A percentile compares a stretch with the other conserved stretches of the same genome.
phyloP scores from a whole-genome alignment of 140 eudicot genomes.

The Ambrosia hybrid region DNA sequence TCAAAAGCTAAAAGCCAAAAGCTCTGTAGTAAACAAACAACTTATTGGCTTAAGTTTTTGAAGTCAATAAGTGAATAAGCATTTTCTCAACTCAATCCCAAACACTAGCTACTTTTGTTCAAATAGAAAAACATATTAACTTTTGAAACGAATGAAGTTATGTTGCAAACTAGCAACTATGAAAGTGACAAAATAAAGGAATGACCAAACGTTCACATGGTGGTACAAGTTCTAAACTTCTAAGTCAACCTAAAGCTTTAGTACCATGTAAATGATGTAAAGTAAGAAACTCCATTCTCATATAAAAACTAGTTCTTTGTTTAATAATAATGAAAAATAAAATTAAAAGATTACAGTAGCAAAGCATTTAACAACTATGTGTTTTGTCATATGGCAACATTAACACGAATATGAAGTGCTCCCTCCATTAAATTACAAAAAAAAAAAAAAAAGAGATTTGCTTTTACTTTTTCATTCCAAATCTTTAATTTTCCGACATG shows the following conservation, averaged over 20 bases:
- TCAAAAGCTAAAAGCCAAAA: no score
- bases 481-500: slow-evolving; percentile 22
- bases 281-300: no score
- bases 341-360: background rate
- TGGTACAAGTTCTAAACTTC: background rate
- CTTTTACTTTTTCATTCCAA: slow-evolving; percentile 14
- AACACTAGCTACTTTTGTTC: no score
- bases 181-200: background rate
- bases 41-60: no score
- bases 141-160: no score
- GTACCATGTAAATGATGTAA: background rate
- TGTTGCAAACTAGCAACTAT: no score
- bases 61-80: no score
- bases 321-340: slow-evolving; percentile 4
- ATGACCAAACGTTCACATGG: background rate
- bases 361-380: background rate
- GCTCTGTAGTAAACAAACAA: no score
- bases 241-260: background rate
- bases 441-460: slow-evolving; percentile 4
- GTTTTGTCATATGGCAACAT: slow-evolving; percentile 14
- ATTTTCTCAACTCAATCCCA: no score
- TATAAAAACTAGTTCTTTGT: background rate
- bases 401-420: slow-evolving; percentile 14
- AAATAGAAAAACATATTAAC: no score
- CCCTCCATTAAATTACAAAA: slow-evolving; percentile 9